Evolutionary conservation across 2,329 filamentous ascomycete genomes (phyloP), one percentile per base, ranked within the genome.

Genomic region (Colletotrichum ledebouriae): DNA sequence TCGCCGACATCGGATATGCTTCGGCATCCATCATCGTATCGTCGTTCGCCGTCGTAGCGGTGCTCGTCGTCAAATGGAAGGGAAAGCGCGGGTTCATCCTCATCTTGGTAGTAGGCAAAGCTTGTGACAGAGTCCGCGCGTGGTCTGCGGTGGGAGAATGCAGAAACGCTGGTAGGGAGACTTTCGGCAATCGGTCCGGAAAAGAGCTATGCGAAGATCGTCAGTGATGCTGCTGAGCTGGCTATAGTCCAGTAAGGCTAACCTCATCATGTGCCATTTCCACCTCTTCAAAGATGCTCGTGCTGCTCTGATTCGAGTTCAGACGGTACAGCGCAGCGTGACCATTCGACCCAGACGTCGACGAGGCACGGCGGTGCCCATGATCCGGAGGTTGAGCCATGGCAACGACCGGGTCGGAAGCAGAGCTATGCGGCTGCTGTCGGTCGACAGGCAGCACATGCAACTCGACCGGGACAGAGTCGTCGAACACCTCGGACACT

Each of bases 201-300:
- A 80, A 95, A 99, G 55, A 97, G 87, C 86, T 89, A 44, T 15
- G 22, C 41, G 56, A 3, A 9, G 15, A 42, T 44, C 6, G 39
- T 70, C n/a, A 65, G 56, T 33, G 5, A 42, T 11, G 17, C 34
- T 33, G 20, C 15, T 20, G 22, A 33, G 10, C 25, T 56, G 17
- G 29, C 22, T n/a, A 22, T 9, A 15, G 47, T 49, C 12, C 13
- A 41, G 33, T 4, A 42, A 15, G 11, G 15, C 72, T 66, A 74
- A 96, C 93, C 87, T 98, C 95, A 78, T 97, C 93, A 59, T 97
- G 94, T 20, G 96, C 95, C 96, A 99, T 98, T 78, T 98, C 95
- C n/a, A 98, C 94, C 79, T 97, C 94, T 73, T 94, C 94, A 73
- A 97, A 91, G 73, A 98, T 90, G 80, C 93, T 97, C 41, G 90